Evolutionary conservation across 345 rosid species (phyloP).

Genomic region (Linum tenue): DNA sequence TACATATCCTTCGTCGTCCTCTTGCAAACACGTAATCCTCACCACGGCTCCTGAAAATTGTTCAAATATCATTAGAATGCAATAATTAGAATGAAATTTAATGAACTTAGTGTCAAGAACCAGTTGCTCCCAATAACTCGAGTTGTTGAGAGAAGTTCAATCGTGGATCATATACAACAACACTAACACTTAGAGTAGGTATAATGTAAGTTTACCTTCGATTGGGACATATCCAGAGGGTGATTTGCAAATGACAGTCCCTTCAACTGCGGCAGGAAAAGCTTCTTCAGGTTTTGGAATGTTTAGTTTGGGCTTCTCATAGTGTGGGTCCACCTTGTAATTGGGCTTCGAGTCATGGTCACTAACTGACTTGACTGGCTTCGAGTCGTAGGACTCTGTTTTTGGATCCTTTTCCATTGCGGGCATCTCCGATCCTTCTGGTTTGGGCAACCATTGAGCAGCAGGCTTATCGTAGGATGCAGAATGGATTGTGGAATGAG

Average conservation of each 20-base stretch:
- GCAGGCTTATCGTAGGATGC: no score
- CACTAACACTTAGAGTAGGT: no score
- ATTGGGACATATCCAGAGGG: not conserved
- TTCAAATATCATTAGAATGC: not conserved
- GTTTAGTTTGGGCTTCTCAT: not conserved
- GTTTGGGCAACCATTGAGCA: no score
- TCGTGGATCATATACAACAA: no score
- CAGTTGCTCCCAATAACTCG: no score
- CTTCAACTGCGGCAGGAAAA: not conserved
- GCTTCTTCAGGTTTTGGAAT: not conserved
- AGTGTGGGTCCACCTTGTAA: not conserved
- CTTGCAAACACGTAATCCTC: not conserved
- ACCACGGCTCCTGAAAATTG: slow-evolving; percentile 1
- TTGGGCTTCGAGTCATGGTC: not conserved
- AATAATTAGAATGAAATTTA: not conserved
- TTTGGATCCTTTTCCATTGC: no score
- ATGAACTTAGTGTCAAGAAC: no score
- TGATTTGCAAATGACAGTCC: not conserved
- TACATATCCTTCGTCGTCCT: not conserved
- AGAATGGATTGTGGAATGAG: no score
- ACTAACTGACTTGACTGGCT: no score
- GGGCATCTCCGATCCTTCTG: no score
- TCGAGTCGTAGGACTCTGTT: not conserved
- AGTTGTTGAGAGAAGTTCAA: no score
- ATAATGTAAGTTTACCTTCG: not conserved